Percentiles rank a stretch among this genome's conserved stretches.
Conservation (phyloP, 2,329 filamentous ascomycete genomes). For the Emydomyces testavorans region DNA sequence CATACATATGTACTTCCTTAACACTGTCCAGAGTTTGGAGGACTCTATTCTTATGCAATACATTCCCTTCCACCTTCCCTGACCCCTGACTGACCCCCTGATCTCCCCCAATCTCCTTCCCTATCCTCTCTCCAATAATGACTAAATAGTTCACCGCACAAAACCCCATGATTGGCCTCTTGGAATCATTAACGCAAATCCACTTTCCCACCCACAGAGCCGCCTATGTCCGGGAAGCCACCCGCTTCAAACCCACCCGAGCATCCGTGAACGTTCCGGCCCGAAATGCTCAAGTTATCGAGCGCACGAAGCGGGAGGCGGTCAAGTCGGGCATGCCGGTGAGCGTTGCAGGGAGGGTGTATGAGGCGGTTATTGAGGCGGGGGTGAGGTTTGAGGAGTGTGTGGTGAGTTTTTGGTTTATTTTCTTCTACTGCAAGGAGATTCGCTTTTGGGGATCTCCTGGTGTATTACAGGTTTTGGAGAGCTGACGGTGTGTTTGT, state of each 20-base stretch:
- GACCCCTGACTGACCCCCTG: background rate
- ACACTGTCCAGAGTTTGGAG: too few relatives aligned
- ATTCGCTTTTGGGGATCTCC: too few relatives aligned
- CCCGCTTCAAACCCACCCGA: background rate
- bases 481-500: too few relatives aligned
- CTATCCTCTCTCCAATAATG: too few relatives aligned
- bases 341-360: background rate
- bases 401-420: background rate
- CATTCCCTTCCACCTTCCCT: too few relatives aligned
- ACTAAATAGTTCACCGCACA: background rate
- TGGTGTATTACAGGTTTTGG: too few relatives aligned
- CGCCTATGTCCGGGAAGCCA: slow-evolving; percentile 3
- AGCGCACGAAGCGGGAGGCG: slow-evolving; percentile 1
- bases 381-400: slow-evolving; percentile 4
- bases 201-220: too few relatives aligned
- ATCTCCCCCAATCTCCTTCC: background rate
- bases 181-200: too few relatives aligned
- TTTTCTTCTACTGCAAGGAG: too few relatives aligned
- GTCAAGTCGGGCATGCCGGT: background rate
- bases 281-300: background rate
- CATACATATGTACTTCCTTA: too few relatives aligned
- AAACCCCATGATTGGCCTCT: background rate
- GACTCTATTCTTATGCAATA: too few relatives aligned
- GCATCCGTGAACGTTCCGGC: slow-evolving; percentile 2
- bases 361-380: background rate